These are phyloP conservation scores for Didymella exigua DNA, from an alignment of 2,329 filamentous ascomycete genomes.

Conservation along the genomic window DNA sequence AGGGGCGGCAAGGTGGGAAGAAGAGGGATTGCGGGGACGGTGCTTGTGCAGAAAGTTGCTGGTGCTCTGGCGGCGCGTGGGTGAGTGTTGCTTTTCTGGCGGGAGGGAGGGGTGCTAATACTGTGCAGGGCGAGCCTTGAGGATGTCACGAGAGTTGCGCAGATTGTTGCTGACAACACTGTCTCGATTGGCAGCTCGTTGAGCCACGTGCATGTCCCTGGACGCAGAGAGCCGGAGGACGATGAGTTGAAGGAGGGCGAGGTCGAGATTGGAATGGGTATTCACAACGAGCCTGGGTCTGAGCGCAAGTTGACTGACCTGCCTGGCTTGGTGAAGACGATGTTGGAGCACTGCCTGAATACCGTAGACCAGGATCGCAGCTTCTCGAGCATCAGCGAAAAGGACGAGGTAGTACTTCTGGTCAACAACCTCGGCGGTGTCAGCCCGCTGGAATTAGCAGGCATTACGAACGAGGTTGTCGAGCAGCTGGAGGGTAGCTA, in stretches of 20 bases:
- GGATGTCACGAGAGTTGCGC: slow-evolving; percentile 74
- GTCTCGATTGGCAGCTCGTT: slow-evolving; percentile 86
- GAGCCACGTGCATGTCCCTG: slow-evolving; percentile 92
- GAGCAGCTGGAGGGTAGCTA: slow-evolving; percentile 64
- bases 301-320: slow-evolving; percentile 52
- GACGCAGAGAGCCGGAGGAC: slow-evolving; percentile 64
- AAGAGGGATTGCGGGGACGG: slow-evolving; percentile 87
- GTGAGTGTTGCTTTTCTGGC: slow-evolving; percentile 37
- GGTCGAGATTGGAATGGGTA: slow-evolving; percentile 74
- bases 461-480: slow-evolving; percentile 71
- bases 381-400: slow-evolving; percentile 67
- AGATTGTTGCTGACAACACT: slow-evolving; percentile 73
- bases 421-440: slow-evolving; percentile 79
- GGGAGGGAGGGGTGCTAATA: slow-evolving; percentile 9
- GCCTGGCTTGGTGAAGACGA: slow-evolving; percentile 57
- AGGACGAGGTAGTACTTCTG: slow-evolving; percentile 69
- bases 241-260: slow-evolving; percentile 66
- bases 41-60: slow-evolving; percentile 87
- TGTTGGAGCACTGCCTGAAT: slow-evolving; percentile 70
- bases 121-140: slow-evolving; percentile 58
- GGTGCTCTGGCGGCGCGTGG: slow-evolving; percentile 81
- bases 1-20: slow-evolving; percentile 91
- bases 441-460: slow-evolving; percentile 72
- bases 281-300: slow-evolving; percentile 68
- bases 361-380: slow-evolving; percentile 70